A percentile compares a stretch with the other conserved stretches of the same genome.
phyloP scores from a whole-genome alignment of 2,329 filamentous ascomycete genomes.

The Botrytis byssoidea region DNA sequence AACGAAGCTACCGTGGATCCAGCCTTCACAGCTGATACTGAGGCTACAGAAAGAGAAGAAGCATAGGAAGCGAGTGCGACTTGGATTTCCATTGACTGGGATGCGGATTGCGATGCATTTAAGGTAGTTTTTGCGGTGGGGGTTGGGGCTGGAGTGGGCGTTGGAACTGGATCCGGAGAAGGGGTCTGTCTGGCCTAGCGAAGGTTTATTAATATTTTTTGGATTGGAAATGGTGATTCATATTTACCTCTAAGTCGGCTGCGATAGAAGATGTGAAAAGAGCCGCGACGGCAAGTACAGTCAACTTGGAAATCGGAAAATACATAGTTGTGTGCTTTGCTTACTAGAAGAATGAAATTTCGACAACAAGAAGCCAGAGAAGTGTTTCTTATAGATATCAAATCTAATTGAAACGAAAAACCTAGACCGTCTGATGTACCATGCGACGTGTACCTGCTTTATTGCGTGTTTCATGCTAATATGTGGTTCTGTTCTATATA shows the following conservation, averaged over 20 bases:
- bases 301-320: not conserved
- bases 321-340: not conserved
- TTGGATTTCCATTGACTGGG: not conserved
- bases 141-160: not conserved
- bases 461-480: conserved; percentile 4
- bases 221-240: not conserved
- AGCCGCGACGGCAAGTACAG: not conserved
- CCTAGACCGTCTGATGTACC: not conserved
- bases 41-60: not conserved
- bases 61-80: not conserved
- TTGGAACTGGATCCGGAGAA: not conserved
- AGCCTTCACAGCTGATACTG: not conserved
- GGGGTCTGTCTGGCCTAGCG: not conserved
- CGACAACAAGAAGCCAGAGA: not conserved
- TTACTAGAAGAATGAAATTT: not conserved
- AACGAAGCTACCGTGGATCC: not conserved
- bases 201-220: not conserved
- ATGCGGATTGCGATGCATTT: conserved; percentile 1
- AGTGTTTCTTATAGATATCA: not conserved
- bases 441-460: not conserved
- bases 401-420: not conserved
- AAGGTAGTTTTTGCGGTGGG: not conserved
- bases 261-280: not conserved
- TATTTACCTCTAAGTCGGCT: not conserved
- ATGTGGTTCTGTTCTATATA: conserved; percentile 6